Base-by-base conservation (phyloP, 495 filamentous ascomycete species). In the Schizothecium vesticola region DNA sequence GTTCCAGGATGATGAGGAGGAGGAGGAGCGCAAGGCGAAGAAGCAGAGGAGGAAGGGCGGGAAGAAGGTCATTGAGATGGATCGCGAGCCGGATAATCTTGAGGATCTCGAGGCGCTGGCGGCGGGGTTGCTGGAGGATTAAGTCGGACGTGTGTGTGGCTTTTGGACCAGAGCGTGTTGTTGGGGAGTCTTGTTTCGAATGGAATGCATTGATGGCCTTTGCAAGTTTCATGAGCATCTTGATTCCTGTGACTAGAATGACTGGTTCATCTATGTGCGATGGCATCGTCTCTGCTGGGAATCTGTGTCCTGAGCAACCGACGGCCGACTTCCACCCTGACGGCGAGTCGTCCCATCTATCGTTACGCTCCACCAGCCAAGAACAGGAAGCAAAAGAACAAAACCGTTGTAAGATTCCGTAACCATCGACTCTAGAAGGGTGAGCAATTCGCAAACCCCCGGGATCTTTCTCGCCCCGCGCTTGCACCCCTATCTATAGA, bases 71-170 rank as follows among this genome's bases (percentile, higher is more conserved):
- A 83, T 85, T 70, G 80, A 85, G 70, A 81, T 85, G 68, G 82
- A 81, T 25, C 80, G 87, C 56, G 87, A 90, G 78, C 92, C 92
- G 65, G 88, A 94, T 78, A 96, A 90, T 25, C 78, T 97, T 80
- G 91, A 94, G 73, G 92, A 97, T 84, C 81, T 97, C 76, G 94
- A 98, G 79, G 88, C 90, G 64, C 74, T 96, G 85, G 94, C 94
- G 70, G 87, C 90, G 70, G 93, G 92, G 2, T 80, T 97, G 74
- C 82, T 98, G 73, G 90, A 85, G 63, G 83, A 81, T 63, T 83
- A 68, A 28, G 12, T 56, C 2, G 24, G 58, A 43, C 3, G 33
- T 16, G 12, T 29, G 28, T 29, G 28, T 28, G 33, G 33, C 5
- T 1, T 13, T 16, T 36, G 33, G 57, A 51, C 1, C 43, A 51